Evolutionary conservation across 2,329 filamentous ascomycete genomes (phyloP), one percentile per base, ranked within the genome.

Genomic region (Hortaea werneckii): DNA sequence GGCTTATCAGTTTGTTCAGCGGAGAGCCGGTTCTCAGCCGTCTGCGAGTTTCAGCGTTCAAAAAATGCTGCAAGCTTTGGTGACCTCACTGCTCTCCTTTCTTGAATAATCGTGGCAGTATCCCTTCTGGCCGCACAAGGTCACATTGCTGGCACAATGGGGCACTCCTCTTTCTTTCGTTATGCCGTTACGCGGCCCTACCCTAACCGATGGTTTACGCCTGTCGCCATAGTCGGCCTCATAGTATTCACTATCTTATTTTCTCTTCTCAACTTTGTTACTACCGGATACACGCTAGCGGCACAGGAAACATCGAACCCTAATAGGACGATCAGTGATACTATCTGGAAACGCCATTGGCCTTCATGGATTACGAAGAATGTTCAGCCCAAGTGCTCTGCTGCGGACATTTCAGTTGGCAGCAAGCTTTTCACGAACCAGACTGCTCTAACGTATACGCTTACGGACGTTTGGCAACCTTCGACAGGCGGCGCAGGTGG

Each of bases 361-460:
- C 52, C 52, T 9, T 45, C 45, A 5, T 49, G 46, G 27, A 20
- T 54, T 9, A 46, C 46, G 3, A 42, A 30, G 8, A 52, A 47
- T 26, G 42, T 52, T 29, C 35, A 42, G 29, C 45, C 49, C 9
- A 45, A 40, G 27, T 55, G 53, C 38, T 40, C 49, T 35, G 43
- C 49, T 8, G 40, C 37, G 11, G 40, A 43, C 11, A 35, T 55
- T 3, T 35, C 45, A 1, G 37, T 50, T 5, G 40, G 46, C 6
- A 45, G 43, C n/a, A 26, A 42, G 10, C 28, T 53, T n/a, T 47
- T 51, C 38, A 55, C 53, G 11, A 50, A 53, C 40, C 48, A 55
- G 37, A 50, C 44, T 4, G 50, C 44, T 2, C 40, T 55, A 9
- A 49, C 37, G 10, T 53, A 52, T 39, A 50, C 50, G 10, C 7